Evolutionary conservation across 495 filamentous ascomycete genomes (phyloP), one percentile per base, ranked within the genome.

Genomic region (Neurospora intermedia): DNA sequence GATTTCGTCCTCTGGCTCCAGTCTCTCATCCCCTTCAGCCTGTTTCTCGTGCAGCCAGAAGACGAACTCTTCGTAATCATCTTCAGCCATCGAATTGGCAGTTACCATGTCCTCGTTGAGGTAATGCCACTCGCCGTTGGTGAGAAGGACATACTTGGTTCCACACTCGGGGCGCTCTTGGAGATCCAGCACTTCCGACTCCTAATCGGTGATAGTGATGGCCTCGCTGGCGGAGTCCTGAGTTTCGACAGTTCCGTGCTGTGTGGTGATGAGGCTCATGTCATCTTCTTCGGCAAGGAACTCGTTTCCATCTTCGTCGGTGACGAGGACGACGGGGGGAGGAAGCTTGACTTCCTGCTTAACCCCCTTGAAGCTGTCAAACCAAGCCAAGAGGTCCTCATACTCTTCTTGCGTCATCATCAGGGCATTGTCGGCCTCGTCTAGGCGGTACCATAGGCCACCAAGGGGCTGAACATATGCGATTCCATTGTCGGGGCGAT

Each of bases 81-180:
- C 10, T 2, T 59, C 48, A 0, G 0, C 0, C 48, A 54, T 54
- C 0, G 5, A 5, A 0, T 0, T 27, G 4, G 20, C 48, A 1
- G 0, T 54, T 3, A 0, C 0, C 0, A 4, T 0, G 48, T 54
- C 20, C 0, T 27, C 6, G 48, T 27, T 2, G 0, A 54, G 20
- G 10, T 13, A 1, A 5, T 54, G 5, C 46, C 20, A 54, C 0
- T 3, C 0, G 0, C 46, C 46, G 1, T 27, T 27, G 5, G 4
- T 15, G 1, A 54, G 5, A 2, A 54, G 1, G 20, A 23, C 46
- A 0, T 54, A 27, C 0, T 0, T 54, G 0, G 2, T 0, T 0
- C 46, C 46, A 2, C 11, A 15, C 5, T 27, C 48, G 3, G 48
- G 11, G 0, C 20, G 48, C 0, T 27, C 0, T 2, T 13, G 48